Base-by-base conservation (phyloP, 805 yeast species). In the Vanderwaltozyma yarrowii region DNA sequence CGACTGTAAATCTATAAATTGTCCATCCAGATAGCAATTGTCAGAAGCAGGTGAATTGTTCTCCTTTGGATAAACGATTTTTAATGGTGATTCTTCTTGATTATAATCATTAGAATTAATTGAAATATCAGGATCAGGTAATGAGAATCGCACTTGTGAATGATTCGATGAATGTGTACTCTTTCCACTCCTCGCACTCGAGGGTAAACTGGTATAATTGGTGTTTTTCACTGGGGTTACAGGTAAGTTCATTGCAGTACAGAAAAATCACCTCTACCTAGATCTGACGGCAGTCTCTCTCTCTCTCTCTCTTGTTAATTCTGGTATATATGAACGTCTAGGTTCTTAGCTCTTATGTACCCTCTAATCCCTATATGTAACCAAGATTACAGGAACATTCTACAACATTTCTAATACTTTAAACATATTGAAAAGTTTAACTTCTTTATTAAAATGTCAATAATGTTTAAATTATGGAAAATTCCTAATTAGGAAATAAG, bases 121-220 rank as follows among this genome's bases (percentile, higher is more conserved):
- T 12, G 35, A 24, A 21, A 37, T 16, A 23, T 36, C 39, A 10
- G 42, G 28, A 28, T 45, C 48, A 10, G 58, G 62, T 5, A 57
- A 42, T 6, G 61, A 56, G 34, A 57, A 57, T 35, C 62, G 44
- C 7, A 57, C 62, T 36, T 57, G 60, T 10, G 56, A 47, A 12
- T 19, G 21, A 13, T 19, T 17, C 7, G 32, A 19, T 5, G 23
- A 21, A 21, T 21, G 23, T 7, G 9, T 9, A 7, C 9, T 21
- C 6, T 21, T 21, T n/a, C n/a, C n/a, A n/a, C n/a, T n/a, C n/a
- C 8, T 29, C 2, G 78, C 83, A 2, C 86, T 86, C 2, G 70
- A 10, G 24, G 24, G 24, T 10, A 21, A 7, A 24, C 9, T 12
- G 4, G 69, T 40, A 47, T 74, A 6, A 62, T 77, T 2, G 71